These are phyloP conservation scores for Pittosporum tobira DNA, from an alignment of 129 eudicot genomes.

Conservation along the genomic window DNA sequence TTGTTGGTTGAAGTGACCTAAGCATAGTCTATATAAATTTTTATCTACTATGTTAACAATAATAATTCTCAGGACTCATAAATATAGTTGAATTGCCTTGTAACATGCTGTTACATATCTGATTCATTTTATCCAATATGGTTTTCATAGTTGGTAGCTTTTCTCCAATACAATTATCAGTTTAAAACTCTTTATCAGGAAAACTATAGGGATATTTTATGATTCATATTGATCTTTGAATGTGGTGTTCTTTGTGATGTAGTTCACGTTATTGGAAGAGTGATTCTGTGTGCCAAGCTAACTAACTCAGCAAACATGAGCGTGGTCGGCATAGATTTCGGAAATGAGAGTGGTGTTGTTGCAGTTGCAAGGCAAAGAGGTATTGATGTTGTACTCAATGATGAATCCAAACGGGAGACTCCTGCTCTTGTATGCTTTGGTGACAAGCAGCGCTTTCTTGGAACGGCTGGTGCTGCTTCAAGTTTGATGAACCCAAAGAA, in stretches of 20 bases:
- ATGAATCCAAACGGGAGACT: slow-evolving; percentile 86
- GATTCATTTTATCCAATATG: too few species aligned
- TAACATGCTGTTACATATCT: too few species aligned
- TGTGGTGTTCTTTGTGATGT: slow-evolving; percentile 5
- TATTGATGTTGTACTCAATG: slow-evolving; percentile 80
- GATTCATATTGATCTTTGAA: background rate
- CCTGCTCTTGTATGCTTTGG: slow-evolving; percentile 95
- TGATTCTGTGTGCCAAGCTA: slow-evolving; percentile 5
- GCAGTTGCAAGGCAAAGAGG: slow-evolving; percentile 96
- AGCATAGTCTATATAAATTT: too few species aligned
- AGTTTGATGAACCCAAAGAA: slow-evolving; percentile 92
- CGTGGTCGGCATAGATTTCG: slow-evolving; percentile 92
- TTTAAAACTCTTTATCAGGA: background rate
- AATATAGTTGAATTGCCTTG: too few species aligned
- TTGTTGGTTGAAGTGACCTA: too few species aligned
- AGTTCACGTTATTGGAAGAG: slow-evolving; percentile 22
- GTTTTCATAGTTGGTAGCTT: background rate
- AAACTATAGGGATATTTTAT: background rate
- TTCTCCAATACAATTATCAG: background rate
- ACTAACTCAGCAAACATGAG: slow-evolving; percentile 51
- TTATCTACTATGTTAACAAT: too few species aligned
- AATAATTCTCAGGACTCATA: too few species aligned
- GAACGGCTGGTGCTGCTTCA: slow-evolving; percentile 92
- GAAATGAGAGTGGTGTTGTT: slow-evolving; percentile 87
- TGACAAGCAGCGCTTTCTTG: slow-evolving; percentile 88